Conservation (phyloP, 2,329 filamentous ascomycete genomes). For the Alternaria ethzedia region DNA sequence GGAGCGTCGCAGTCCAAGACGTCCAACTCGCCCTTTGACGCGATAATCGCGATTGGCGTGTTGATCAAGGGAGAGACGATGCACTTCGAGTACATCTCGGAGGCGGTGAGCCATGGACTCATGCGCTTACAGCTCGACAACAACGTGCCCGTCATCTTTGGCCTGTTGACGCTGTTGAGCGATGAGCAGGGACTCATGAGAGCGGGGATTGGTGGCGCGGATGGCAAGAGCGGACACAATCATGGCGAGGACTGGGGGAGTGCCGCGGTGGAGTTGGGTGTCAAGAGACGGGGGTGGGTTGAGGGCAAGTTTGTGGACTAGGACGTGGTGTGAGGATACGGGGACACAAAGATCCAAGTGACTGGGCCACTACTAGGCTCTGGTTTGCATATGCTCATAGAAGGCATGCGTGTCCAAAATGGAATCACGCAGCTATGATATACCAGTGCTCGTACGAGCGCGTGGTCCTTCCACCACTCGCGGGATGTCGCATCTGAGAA, state of each 20-base stretch:
- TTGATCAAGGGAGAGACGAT: constrained; percentile 99
- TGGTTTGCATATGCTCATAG: not conserved
- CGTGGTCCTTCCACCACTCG: not conserved
- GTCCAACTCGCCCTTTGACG: constrained; percentile 73
- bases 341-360: not conserved
- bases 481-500: not conserved
- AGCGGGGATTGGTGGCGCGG: constrained; percentile 69
- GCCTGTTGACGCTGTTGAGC: constrained; percentile 83
- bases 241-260: constrained; percentile 96
- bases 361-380: not conserved
- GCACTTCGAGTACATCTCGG: constrained; percentile 99
- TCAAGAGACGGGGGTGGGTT: constrained; percentile 85
- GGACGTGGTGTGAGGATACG: not conserved
- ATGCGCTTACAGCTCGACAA: constrained; percentile 94
- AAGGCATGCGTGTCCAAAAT: not conserved
- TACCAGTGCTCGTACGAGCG: not conserved
- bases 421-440: not conserved
- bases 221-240: constrained; percentile 71
- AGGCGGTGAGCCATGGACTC: constrained; percentile 85
- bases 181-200: constrained; percentile 87
- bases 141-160: constrained; percentile 89
- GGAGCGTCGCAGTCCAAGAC: constrained; percentile 35
- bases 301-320: constrained; percentile 67
- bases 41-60: constrained; percentile 92
- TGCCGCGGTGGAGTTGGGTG: constrained; percentile 91